Conservation (phyloP, 495 filamentous ascomycete genomes). For the Podospora anserina region DNA sequence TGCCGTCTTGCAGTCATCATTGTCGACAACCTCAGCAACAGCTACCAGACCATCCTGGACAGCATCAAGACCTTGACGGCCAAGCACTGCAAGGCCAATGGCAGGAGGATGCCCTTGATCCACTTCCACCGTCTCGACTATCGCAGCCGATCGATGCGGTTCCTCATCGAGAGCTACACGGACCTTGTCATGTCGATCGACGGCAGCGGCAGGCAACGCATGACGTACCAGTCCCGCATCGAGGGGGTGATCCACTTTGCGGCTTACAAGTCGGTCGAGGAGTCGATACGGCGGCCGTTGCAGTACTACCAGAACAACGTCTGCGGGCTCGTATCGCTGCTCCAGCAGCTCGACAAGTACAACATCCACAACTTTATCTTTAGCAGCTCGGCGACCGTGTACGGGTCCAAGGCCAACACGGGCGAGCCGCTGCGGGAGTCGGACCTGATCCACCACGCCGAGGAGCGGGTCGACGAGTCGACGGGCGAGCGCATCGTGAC, state of each 20-base stretch:
- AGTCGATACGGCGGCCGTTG: constrained; percentile 50
- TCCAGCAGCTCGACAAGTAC: constrained; percentile 52
- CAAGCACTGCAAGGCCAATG: constrained; percentile 43
- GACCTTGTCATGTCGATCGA: constrained; percentile 38
- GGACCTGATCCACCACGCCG: constrained; percentile 56
- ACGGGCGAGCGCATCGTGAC: constrained; percentile 36
- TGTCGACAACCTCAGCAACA: constrained; percentile 63
- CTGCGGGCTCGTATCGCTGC: constrained; percentile 59
- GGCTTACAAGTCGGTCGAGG: constrained; percentile 37
- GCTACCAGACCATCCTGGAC: constrained; percentile 52
- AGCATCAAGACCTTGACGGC: constrained; percentile 50
- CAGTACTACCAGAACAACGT: constrained; percentile 67
- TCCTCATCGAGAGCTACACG: constrained; percentile 30
- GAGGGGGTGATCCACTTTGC: constrained; percentile 64
- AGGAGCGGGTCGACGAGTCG: constrained; percentile 50
- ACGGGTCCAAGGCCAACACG: constrained; percentile 54
- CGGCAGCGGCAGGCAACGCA: constrained; percentile 41
- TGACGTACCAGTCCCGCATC: constrained; percentile 49
- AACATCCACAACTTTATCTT: constrained; percentile 65
- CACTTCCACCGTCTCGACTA: constrained; percentile 59
- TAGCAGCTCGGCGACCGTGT: constrained; percentile 61
- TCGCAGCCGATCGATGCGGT: constrained; percentile 38
- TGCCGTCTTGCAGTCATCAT: constrained; percentile 43
- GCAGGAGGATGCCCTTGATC: constrained; percentile 44
- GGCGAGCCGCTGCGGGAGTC: constrained; percentile 57